Evolutionary conservation across 352 stramenopile genomes (phyloP).

Genomic region (Phytophthora syringae): DNA sequence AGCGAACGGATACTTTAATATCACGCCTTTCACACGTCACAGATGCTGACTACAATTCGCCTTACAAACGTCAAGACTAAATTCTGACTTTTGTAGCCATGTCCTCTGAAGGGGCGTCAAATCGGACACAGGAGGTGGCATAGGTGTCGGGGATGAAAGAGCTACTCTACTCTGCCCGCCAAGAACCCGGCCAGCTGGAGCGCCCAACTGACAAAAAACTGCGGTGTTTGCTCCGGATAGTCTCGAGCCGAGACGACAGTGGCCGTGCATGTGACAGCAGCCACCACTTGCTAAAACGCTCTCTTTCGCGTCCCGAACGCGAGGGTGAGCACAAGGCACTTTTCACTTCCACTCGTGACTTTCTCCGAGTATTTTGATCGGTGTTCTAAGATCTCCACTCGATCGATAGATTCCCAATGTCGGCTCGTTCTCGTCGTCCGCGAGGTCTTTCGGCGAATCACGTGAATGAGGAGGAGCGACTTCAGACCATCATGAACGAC

Average conservation of each 20-base stretch:
- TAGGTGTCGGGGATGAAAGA: slow-evolving; percentile 28
- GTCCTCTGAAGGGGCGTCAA: slow-evolving; percentile 2
- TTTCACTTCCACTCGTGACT: slow-evolving; percentile 35
- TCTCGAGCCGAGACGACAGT: slow-evolving; percentile 3
- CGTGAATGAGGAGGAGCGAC: slow-evolving; percentile 56
- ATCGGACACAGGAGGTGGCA: slow-evolving; percentile 1
- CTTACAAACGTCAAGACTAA: slow-evolving; percentile 20
- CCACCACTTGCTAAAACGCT: slow-evolving; percentile 30
- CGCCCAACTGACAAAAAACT: slow-evolving; percentile 30
- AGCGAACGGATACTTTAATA: slow-evolving; percentile 17
- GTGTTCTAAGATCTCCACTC: neutral
- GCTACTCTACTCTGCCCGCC: slow-evolving; percentile 19
- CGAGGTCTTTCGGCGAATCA: slow-evolving; percentile 60
- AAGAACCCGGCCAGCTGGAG: slow-evolving; percentile 31
- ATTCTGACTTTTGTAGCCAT: slow-evolving; percentile 34
- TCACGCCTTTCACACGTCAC: slow-evolving; percentile 34
- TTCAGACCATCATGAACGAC: slow-evolving; percentile 67
- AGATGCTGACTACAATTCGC: slow-evolving; percentile 29
- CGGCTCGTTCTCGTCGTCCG: slow-evolving; percentile 37
- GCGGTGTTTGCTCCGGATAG: slow-evolving; percentile 30
- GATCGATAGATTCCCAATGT: slow-evolving; percentile 13
- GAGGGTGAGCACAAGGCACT: neutral
- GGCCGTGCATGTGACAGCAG: slow-evolving; percentile 2
- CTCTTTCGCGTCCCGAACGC: slow-evolving; percentile 37
- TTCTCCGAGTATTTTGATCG: slow-evolving; percentile 37